Evolutionary conservation across 768 basidiomycete species (phyloP).

Genomic region (Suillus hirtellus): DNA sequence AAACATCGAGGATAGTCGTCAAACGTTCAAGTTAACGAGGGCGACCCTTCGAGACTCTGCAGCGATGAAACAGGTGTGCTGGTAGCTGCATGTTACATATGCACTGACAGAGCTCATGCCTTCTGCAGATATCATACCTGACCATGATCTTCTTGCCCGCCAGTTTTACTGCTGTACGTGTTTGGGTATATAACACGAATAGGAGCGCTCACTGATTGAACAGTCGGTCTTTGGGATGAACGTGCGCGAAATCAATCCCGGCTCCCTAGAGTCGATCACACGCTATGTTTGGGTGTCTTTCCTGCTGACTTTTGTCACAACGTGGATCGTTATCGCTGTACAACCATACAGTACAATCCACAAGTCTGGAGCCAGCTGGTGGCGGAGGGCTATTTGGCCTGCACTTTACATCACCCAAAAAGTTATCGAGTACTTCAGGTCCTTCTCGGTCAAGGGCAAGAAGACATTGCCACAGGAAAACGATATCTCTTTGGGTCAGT

Average conservation of each 20-base stretch:
- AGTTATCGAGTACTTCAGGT: background rate
- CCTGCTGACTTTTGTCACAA: slow-evolving; percentile 45
- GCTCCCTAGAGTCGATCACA: slow-evolving; percentile 29
- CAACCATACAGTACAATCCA: slow-evolving; percentile 36
- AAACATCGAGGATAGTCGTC: slow-evolving; percentile 57
- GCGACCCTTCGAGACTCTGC: slow-evolving; percentile 44
- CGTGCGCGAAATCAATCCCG: slow-evolving; percentile 29
- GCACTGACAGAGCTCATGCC: background rate
- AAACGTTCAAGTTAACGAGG: slow-evolving; percentile 45
- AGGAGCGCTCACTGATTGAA: slow-evolving; percentile 17
- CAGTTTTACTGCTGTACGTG: slow-evolving; percentile 39
- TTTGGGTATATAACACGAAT: background rate
- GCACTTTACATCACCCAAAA: slow-evolving; percentile 3
- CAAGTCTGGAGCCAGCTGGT: background rate
- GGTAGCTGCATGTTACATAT: background rate
- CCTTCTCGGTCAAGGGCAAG: background rate
- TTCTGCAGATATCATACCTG: slow-evolving; percentile 50
- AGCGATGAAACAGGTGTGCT: slow-evolving; percentile 35
- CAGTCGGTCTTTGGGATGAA: slow-evolving; percentile 34
- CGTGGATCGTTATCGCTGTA: slow-evolving; percentile 55
- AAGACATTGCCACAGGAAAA: background rate
- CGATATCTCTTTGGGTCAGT: background rate
- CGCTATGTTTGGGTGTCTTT: slow-evolving; percentile 43
- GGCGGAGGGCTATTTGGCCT: slow-evolving; percentile 26
- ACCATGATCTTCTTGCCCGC: slow-evolving; percentile 65